These are phyloP conservation scores for Fusarium buxicola DNA, from an alignment of 2,329 filamentous ascomycete species.

Conservation along the genomic window DNA sequence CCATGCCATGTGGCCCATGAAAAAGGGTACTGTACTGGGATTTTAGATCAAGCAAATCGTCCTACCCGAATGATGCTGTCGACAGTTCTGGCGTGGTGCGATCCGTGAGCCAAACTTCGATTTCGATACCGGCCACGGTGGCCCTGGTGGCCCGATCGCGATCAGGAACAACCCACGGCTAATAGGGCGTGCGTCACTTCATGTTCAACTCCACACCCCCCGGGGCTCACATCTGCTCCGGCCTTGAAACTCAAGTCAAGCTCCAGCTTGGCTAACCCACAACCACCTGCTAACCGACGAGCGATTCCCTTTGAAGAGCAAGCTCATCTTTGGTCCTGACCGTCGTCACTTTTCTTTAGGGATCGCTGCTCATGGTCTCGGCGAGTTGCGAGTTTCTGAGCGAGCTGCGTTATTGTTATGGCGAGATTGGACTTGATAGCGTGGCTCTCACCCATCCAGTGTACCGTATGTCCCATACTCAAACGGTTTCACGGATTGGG, in stretches of 20 bases:
- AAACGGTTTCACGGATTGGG: constrained; percentile 39
- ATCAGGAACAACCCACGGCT: constrained; percentile 44
- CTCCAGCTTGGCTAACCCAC: constrained; percentile 36
- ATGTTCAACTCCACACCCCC: constrained; percentile 31
- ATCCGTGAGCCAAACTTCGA: constrained; percentile 49
- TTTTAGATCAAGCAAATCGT: constrained; percentile 29
- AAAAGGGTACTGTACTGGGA: constrained; percentile 24
- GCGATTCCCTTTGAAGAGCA: constrained; percentile 35
- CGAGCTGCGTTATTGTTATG: constrained; percentile 22
- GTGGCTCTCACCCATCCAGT: constrained; percentile 27
- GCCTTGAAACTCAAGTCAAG: constrained; percentile 32
- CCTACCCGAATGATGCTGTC: constrained; percentile 30
- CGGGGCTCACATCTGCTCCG: constrained; percentile 22
- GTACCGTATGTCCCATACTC: constrained; percentile 13
- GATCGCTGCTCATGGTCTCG: constrained; percentile 28
- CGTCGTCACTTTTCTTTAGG: constrained; percentile 29
- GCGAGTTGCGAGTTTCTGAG: constrained; percentile 30
- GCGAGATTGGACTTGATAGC: constrained; percentile 28
- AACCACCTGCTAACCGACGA: constrained; percentile 33
- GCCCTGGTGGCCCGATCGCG: constrained; percentile 45
- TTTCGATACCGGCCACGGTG: constrained; percentile 43
- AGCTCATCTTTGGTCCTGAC: constrained; percentile 36
- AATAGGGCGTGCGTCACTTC: constrained; percentile 30
- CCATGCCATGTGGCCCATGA: constrained; percentile 35
- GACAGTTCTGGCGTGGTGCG: constrained; percentile 36